Conservation (phyloP, 2,329 filamentous ascomycete genomes). For the Reticulascus tulasneorum region DNA sequence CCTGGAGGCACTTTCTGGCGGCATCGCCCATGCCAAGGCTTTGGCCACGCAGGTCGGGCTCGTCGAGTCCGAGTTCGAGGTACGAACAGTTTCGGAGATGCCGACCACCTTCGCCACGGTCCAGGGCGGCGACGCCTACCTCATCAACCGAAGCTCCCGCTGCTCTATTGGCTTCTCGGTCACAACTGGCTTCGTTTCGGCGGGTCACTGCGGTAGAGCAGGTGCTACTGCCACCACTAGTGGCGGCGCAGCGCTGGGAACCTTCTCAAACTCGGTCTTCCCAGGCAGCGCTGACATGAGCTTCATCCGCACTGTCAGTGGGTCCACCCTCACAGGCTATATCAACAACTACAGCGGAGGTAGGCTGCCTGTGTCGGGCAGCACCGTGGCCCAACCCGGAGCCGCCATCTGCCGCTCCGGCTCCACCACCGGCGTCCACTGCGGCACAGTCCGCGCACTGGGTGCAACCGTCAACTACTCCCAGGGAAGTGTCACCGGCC, state of each 20-base stretch:
- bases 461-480: slow-evolving; percentile 33
- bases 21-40: slow-evolving; percentile 27
- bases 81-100: slow-evolving; percentile 26
- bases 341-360: slow-evolving; percentile 31
- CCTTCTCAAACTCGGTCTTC: slow-evolving; percentile 33
- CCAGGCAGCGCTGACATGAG: slow-evolving; percentile 34
- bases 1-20: slow-evolving; percentile 30
- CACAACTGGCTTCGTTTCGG: slow-evolving; percentile 34
- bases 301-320: slow-evolving; percentile 30
- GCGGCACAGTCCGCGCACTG: slow-evolving; percentile 29
- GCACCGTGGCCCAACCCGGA: slow-evolving; percentile 30
- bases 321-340: slow-evolving; percentile 26
- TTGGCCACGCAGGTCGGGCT: slow-evolving; percentile 34
- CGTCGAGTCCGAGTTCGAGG: slow-evolving; percentile 29
- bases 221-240: slow-evolving; percentile 27
- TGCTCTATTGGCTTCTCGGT: slow-evolving; percentile 38
- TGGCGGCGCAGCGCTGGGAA: slow-evolving; percentile 26
- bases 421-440: slow-evolving; percentile 35
- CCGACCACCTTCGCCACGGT: slow-evolving; percentile 30
- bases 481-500: slow-evolving; percentile 33
- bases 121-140: slow-evolving; percentile 33
- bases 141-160: slow-evolving; percentile 25
- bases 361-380: slow-evolving; percentile 29
- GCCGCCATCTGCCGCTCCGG: slow-evolving; percentile 36
- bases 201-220: slow-evolving; percentile 32